phyloP scores from a whole-genome alignment of 2,329 filamentous ascomycete species.

The Colletotrichum filicis region DNA sequence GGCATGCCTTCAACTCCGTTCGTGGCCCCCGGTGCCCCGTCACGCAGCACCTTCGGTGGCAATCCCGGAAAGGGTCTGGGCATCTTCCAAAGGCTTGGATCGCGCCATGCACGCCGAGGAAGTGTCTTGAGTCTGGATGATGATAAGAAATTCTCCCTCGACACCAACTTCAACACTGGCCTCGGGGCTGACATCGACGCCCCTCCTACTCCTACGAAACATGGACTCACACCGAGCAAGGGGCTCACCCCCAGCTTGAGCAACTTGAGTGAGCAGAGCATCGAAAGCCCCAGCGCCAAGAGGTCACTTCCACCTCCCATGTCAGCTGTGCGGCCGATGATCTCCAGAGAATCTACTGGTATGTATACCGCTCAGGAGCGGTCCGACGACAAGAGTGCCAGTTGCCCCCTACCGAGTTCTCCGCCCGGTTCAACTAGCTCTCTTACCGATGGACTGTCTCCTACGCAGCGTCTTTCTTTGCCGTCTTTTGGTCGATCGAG shows the following conservation, averaged over 20 bases:
- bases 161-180: conserved; percentile 55
- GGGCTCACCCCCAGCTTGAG: conserved; percentile 55
- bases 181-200: conserved; percentile 62
- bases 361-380: conserved; percentile 49
- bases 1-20: conserved; percentile 85
- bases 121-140: conserved; percentile 88
- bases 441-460: conserved; percentile 45
- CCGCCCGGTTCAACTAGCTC: conserved; percentile 43
- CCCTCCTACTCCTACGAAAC: conserved; percentile 95
- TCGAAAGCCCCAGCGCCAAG: conserved; percentile 61
- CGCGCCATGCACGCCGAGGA: conserved; percentile 60
- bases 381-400: conserved; percentile 4
- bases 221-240: conserved; percentile 56
- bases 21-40: conserved; percentile 64
- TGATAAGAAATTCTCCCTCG: conserved; percentile 71
- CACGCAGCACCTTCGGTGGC: conserved; percentile 58
- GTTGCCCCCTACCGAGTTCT: background rate
- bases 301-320: conserved; percentile 54
- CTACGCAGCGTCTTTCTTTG: conserved; percentile 47
- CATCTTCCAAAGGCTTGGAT: conserved; percentile 71
- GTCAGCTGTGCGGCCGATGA: conserved; percentile 51
- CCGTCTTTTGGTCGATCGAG: conserved; percentile 51
- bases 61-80: conserved; percentile 71
- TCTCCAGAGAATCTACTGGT: conserved; percentile 54
- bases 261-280: conserved; percentile 49